Base-by-base conservation (phyloP, 163 green algal species). In the Prototheca stagnorum region DNA sequence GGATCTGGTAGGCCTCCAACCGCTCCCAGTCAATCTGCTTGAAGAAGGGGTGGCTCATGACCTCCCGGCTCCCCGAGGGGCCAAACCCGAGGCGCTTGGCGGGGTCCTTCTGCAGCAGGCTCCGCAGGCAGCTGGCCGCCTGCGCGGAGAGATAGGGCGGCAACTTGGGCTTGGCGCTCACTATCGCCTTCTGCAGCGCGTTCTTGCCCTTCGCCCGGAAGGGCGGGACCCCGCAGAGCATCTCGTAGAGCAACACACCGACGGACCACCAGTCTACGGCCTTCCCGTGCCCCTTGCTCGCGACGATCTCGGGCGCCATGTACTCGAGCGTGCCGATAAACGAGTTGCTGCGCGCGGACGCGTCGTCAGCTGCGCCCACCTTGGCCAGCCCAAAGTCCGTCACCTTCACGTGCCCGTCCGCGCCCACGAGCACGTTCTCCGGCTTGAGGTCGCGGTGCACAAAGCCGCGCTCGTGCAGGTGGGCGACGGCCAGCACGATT, bases 241-340 rank as follows among this genome's bases (percentile, higher is more conserved):
- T 99, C 71, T 99, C 90, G 57, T 87, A 95, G 42, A 99, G 67
- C 56, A 99, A 70, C 28, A 97, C 79, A 24, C 81, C 81, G 23
- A 79, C 71, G 48, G 64, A 84, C 88, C 90, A 99, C 90, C 90
- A 99, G 75, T 99, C 90, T 24, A 94, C 90, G 9, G 63, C 54
- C 57, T 86, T 86, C 42, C 76, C 74, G 62, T 93, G 80, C 0
- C 77, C 78, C 22, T 70, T 69, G 29, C 68, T 74, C 16, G 70
- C 54, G 25, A 93, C 67, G 40, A 97, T 85, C 70, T 94, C 84
- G 20, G 82, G 78, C 20, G 77, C 69, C 81, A 95, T 95, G 69
- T 96, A 96, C 66, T 98, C 85, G 65, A 98, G 89, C 22, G 88
- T 96, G 11, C 89, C 89, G 20, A 92, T 93, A 59, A 96, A 88